Conservation (phyloP, 352 stramenopile species). For the Phytopythium oedochilum region DNA sequence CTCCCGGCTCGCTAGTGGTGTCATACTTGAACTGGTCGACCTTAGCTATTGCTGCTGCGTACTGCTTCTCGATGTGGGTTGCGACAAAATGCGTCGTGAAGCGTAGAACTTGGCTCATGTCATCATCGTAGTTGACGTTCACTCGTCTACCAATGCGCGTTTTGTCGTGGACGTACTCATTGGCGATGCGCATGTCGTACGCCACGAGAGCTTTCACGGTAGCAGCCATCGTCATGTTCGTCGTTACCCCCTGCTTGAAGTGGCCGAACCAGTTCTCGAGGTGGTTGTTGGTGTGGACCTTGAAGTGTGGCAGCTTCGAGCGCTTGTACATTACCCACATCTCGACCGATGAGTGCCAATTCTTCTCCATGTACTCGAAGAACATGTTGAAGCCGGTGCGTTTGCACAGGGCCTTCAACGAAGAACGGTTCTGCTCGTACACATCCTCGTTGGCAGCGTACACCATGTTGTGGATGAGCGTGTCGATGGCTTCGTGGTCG, state of each 20-base stretch:
- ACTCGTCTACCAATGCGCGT: background rate
- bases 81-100: constrained; percentile 19
- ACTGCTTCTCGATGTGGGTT: constrained; percentile 11
- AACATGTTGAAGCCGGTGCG: constrained; percentile 4
- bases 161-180: background rate
- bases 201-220: constrained; percentile 8
- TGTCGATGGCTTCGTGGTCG: constrained; percentile 9
- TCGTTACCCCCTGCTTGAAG: constrained; percentile 11
- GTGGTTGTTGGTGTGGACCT: constrained; percentile 25
- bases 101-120: constrained; percentile 10
- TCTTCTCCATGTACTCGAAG: constrained; percentile 16
- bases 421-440: constrained; percentile 5
- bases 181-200: background rate
- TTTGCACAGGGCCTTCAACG: constrained; percentile 1
- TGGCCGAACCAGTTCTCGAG: constrained; percentile 27
- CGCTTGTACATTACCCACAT: constrained; percentile 16
- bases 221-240: constrained; percentile 1
- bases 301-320: constrained; percentile 13
- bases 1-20: background rate
- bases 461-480: constrained; percentile 14
- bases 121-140: constrained; percentile 14
- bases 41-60: constrained; percentile 4
- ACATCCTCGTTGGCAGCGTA: background rate
- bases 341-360: constrained; percentile 15
- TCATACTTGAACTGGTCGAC: constrained; percentile 4